Conservation (phyloP, 2,329 filamentous ascomycete species). For the Penicillium sp. region DNA sequence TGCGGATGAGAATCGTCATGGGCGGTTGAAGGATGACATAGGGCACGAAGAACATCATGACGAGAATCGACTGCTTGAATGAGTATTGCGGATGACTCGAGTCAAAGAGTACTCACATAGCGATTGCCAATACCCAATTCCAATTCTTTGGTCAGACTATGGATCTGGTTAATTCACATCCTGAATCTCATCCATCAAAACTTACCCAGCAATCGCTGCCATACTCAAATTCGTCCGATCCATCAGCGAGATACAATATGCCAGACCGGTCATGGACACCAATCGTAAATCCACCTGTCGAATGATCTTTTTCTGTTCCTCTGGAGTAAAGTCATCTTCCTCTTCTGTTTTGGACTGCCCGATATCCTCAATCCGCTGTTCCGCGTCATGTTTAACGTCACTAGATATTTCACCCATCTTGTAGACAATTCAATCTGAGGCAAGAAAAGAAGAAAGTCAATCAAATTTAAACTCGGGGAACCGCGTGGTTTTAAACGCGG, state of each 20-base stretch:
- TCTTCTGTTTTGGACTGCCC: constrained; percentile 3
- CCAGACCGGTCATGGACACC: constrained; percentile 55
- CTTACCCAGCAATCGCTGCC: constrained; percentile 63
- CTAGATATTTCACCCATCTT: neutral
- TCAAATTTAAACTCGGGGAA: too few species aligned
- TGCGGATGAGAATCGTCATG: constrained; percentile 29
- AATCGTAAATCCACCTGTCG: constrained; percentile 62
- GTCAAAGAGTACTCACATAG: constrained; percentile 11
- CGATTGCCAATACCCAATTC: constrained; percentile 12
- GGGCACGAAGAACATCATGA: constrained; percentile 32
- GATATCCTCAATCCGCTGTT: constrained; percentile 18
- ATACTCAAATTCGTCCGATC: constrained; percentile 65
- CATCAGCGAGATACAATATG: constrained; percentile 73
- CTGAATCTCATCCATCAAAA: neutral
- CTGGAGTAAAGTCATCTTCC: constrained; percentile 21
- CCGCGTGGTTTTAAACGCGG: too few species aligned
- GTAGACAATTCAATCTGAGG: too few species aligned
- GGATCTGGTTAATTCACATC: constrained; percentile 13
- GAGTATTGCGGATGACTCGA: neutral
- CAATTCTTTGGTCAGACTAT: constrained; percentile 16
- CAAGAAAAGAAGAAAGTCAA: too few species aligned
- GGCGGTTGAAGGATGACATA: constrained; percentile 30
- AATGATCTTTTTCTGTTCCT: constrained; percentile 63
- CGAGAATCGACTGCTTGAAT: constrained; percentile 24
- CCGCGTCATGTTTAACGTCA: constrained; percentile 15